These are phyloP conservation scores for Sisymbrium irio DNA, from an alignment of 345 rosid genomes.

Conservation along the genomic window DNA sequence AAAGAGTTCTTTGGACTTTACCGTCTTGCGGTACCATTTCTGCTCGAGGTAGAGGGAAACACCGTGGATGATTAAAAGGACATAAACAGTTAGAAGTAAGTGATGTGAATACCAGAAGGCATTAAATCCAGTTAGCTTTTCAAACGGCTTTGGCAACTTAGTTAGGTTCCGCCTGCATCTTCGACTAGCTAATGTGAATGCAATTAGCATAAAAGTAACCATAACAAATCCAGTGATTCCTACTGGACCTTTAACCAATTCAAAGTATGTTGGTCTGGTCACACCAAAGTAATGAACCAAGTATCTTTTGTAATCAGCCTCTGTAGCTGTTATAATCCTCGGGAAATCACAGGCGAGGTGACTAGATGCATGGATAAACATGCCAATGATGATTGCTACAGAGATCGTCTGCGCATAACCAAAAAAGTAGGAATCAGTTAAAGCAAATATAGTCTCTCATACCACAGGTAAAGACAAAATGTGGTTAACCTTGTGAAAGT, in stretches of 20 bases:
- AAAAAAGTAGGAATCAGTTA: neutral
- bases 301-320: slow-evolving; percentile 18
- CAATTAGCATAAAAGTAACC: slow-evolving; percentile 68
- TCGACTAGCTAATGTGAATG: slow-evolving; percentile 79
- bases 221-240: slow-evolving; percentile 85
- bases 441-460: neutral
- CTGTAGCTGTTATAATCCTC: slow-evolving; percentile 48
- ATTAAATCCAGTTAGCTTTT: slow-evolving; percentile 89
- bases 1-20: slow-evolving; percentile 26
- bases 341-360: slow-evolving; percentile 95
- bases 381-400: slow-evolving; percentile 44
- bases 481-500: slow-evolving; percentile 92
- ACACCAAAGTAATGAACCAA: slow-evolving; percentile 54
- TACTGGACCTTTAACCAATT: slow-evolving; percentile 59
- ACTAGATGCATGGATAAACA: slow-evolving; percentile 73
- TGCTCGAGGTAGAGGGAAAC: slow-evolving; percentile 65
- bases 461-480: neutral
- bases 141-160: slow-evolving; percentile 83
- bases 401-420: slow-evolving; percentile 17
- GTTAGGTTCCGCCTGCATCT: slow-evolving; percentile 73
- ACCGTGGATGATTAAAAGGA: slow-evolving; percentile 74
- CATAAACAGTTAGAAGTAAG: slow-evolving; percentile 65
- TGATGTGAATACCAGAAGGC: slow-evolving; percentile 99
- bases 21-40: slow-evolving; percentile 81
- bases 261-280: slow-evolving; percentile 58